Conservation (phyloP, 2,329 filamentous ascomycete species). For the Exophiala bonariae region DNA sequence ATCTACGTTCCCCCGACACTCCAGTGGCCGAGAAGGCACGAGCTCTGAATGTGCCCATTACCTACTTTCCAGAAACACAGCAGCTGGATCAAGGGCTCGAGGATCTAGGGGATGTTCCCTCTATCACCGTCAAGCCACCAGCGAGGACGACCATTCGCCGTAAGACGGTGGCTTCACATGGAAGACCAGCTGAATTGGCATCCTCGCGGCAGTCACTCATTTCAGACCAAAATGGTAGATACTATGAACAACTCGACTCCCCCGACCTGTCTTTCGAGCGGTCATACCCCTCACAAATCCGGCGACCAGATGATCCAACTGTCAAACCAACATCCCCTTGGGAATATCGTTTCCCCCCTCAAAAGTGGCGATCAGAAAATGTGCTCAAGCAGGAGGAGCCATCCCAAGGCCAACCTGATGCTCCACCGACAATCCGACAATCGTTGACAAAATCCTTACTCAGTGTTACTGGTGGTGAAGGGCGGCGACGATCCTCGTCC, state of each 20-base stretch:
- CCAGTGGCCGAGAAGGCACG: slow-evolving; percentile 61
- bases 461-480: slow-evolving; percentile 4
- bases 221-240: neutral
- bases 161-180: slow-evolving; percentile 2
- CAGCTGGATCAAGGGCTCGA: slow-evolving; percentile 7
- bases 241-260: neutral
- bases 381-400: neutral
- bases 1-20: slow-evolving; percentile 57
- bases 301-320: neutral
- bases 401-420: neutral
- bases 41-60: slow-evolving; percentile 44
- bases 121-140: slow-evolving; percentile 1
- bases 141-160: neutral
- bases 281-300: slow-evolving; percentile 1
- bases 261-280: neutral
- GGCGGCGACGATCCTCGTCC: slow-evolving; percentile 12
- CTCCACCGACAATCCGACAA: neutral
- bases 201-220: neutral
- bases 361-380: slow-evolving; percentile 3
- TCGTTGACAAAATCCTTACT: slow-evolving; percentile 15
- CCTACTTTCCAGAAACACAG: slow-evolving; percentile 12
- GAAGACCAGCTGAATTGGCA: neutral
- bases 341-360: slow-evolving; percentile 2
- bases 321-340: neutral
- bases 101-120: neutral